Evolutionary conservation across 108 stramenopile genomes (phyloP), one percentile per base, ranked within the genome.

Genomic region (Aurantiochytrium sp.): DNA sequence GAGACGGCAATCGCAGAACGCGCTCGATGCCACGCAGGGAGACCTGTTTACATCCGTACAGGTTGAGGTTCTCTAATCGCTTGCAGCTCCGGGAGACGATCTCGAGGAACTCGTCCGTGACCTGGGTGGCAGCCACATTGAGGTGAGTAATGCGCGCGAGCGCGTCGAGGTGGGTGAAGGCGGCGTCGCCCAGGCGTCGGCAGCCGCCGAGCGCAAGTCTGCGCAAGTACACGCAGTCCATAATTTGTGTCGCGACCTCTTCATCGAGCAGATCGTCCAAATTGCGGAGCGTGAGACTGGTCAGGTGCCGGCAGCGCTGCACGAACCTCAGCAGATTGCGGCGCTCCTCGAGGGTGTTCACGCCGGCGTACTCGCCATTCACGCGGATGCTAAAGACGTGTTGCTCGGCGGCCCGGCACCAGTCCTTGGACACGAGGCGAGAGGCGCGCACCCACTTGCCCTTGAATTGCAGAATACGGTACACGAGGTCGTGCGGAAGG

Each of bases 41-140:
- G 45, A 81, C 45, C 45, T 48, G 73, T 42, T 81, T 41, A 81
- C 73, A 81, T 1, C 73, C 73, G 24, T 81, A 81, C 6, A 81
- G 39, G 45, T 81, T 81, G 6, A 81, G 45, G 45, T 48, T 48
- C 45, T 41, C 45, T 6, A 81, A 24, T 42, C 30, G 39, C 42
- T 24, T 41, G 2, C 39, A 81, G 42, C 24, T 8, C 6, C 24
- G 39, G 19, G 24, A 41, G 4, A 81, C 45, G 1, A 3, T 12
- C 39, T 41, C 73, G 8, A 81, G 73, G 24, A 41, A 48, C 42
- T 81, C 73, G 45, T 81, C 73, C 1, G 73, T 81, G 42, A 81
- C 45, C 12, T 48, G 39, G 6, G 73, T 81, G 6, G 73, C 45
- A 42, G 73, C 73, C 6, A 81, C 39, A 81, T 81, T 81, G 39